Evolutionary conservation across 371 early-diverging fungal species (phyloP).

Genomic region (Mortierella sp.): DNA sequence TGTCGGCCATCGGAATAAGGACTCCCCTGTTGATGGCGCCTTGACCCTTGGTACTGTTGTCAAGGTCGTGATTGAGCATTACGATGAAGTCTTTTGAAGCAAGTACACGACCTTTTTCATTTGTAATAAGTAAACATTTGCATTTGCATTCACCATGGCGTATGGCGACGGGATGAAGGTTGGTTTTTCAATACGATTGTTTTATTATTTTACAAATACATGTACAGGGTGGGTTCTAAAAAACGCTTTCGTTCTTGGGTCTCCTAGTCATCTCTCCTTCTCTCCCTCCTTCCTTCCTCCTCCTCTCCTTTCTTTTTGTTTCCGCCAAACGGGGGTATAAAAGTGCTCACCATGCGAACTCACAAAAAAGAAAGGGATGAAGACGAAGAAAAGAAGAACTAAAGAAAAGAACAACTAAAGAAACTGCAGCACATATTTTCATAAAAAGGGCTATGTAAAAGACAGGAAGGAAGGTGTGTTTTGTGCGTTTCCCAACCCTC

Average conservation of each 20-base stretch:
- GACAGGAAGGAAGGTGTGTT: constrained; percentile 45
- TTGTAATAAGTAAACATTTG: neutral
- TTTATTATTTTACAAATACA: constrained; percentile 35
- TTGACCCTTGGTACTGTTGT: constrained; percentile 48
- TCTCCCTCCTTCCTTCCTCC: neutral
- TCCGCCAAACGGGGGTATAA: neutral
- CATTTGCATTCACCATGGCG: neutral
- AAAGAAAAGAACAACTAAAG: neutral
- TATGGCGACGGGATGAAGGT: neutral
- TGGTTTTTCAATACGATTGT: neutral
- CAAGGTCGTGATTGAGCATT: constrained; percentile 47
- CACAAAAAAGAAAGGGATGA: neutral
- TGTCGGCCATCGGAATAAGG: constrained; percentile 22
- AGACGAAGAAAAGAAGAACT: neutral
- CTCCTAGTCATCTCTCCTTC: neutral
- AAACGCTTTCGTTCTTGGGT: constrained; percentile 52
- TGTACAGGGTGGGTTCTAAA: constrained; percentile 41
- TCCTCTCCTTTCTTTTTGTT: neutral
- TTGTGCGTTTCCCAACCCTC: constrained; percentile 53
- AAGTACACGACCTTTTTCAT: too few relatives aligned
- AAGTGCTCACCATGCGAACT: neutral
- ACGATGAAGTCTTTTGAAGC: constrained; percentile 37
- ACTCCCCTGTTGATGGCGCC: constrained; percentile 20
- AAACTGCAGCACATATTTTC: constrained; percentile 54
- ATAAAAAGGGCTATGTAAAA: constrained; percentile 36